Percentiles rank a stretch among this genome's conserved stretches.
These are phyloP conservation scores for Colletotrichum sansevieriae DNA, from an alignment of 2,329 filamentous ascomycete species.

Conservation along the genomic window DNA sequence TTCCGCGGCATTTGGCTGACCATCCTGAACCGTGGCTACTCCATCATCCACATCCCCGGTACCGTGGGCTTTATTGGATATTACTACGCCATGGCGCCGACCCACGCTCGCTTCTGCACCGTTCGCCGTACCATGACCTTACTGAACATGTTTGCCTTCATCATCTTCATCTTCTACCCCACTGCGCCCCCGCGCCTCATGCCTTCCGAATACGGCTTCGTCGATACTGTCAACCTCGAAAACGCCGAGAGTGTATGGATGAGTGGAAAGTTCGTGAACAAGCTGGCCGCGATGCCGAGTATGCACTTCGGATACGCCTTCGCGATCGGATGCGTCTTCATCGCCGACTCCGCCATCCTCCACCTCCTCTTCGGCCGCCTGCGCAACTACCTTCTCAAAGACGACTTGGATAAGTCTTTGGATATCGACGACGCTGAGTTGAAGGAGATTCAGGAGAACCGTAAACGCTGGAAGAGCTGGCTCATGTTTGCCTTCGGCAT, in stretches of 20 bases:
- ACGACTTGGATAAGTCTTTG: constrained; percentile 38
- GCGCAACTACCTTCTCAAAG: constrained; percentile 43
- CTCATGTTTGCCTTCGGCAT: constrained; percentile 56
- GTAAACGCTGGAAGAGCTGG: constrained; percentile 48
- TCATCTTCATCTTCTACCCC: constrained; percentile 73
- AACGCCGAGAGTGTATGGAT: constrained; percentile 74
- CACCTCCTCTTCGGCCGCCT: constrained; percentile 48
- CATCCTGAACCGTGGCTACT: constrained; percentile 69
- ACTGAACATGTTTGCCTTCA: constrained; percentile 71
- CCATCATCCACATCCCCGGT: constrained; percentile 71
- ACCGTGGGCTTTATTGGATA: constrained; percentile 73
- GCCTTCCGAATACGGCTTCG: constrained; percentile 70
- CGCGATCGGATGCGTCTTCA: constrained; percentile 64
- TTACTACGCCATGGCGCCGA: constrained; percentile 70
- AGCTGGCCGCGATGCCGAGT: constrained; percentile 69
- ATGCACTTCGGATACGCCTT: constrained; percentile 70
- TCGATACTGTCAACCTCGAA: constrained; percentile 69
- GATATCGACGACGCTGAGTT: constrained; percentile 42
- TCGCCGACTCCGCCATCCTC: constrained; percentile 65
- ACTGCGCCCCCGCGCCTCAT: constrained; percentile 74
- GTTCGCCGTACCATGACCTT: constrained; percentile 63
- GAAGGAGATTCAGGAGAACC: constrained; percentile 42
- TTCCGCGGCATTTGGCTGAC: constrained; percentile 55
- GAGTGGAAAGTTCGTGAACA: constrained; percentile 69
- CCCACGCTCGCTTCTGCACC: constrained; percentile 52